Evolutionary conservation across 2,329 filamentous ascomycete genomes (phyloP).

Genomic region (Plectosphaerella cucumerina): DNA sequence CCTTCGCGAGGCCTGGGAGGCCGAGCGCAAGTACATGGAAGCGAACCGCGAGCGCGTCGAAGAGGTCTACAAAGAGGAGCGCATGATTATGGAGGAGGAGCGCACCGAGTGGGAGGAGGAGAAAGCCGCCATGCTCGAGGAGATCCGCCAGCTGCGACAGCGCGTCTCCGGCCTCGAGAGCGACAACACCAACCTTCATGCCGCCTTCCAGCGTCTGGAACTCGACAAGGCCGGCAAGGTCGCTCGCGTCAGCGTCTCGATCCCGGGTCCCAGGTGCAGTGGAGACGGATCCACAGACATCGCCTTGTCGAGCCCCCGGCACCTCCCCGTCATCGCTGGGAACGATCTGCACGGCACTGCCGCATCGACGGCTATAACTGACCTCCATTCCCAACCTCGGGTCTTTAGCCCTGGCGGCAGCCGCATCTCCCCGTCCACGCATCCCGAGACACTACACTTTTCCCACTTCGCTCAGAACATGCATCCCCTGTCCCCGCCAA

Average conservation of each 20-base stretch:
- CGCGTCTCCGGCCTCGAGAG: slow-evolving; percentile 29
- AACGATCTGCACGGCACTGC: neutral
- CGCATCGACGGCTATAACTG: neutral
- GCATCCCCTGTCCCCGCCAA: slow-evolving; percentile 29
- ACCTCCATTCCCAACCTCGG: neutral
- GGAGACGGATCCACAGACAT: slow-evolving; percentile 11
- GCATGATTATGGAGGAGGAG: slow-evolving; percentile 48
- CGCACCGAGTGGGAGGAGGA: slow-evolving; percentile 42
- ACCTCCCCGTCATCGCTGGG: neutral
- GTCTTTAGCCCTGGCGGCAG: slow-evolving; percentile 22
- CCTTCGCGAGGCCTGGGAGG: slow-evolving; percentile 47
- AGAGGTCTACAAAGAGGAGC: slow-evolving; percentile 52
- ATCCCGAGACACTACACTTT: slow-evolving; percentile 31
- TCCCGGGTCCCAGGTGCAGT: slow-evolving; percentile 8
- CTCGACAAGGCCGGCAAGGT: slow-evolving; percentile 13
- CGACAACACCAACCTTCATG: slow-evolving; percentile 24
- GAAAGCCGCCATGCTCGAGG: slow-evolving; percentile 32
- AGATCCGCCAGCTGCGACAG: slow-evolving; percentile 37
- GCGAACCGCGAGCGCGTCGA: slow-evolving; percentile 49
- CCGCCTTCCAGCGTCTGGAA: slow-evolving; percentile 9
- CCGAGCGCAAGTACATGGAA: slow-evolving; percentile 49
- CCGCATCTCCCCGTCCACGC: slow-evolving; percentile 24
- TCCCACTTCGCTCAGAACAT: slow-evolving; percentile 40
- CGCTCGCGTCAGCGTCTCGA: slow-evolving; percentile 10
- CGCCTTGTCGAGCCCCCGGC: slow-evolving; percentile 2